Conservation (phyloP, 768 basidiomycete genomes). For the Tricholomella constricta region DNA sequence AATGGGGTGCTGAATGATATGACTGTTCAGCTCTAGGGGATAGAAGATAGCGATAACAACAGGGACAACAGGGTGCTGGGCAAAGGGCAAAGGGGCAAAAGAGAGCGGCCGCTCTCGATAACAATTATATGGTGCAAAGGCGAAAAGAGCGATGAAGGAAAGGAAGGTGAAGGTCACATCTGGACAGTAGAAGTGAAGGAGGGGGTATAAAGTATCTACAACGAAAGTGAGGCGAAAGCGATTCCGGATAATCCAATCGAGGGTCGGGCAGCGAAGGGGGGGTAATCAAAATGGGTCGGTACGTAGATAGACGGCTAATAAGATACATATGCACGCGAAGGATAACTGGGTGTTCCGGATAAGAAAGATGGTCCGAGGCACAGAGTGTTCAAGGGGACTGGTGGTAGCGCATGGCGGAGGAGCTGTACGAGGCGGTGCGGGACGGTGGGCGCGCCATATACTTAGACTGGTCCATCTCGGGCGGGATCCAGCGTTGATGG, state of each 20-base stretch:
- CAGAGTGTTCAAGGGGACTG: conserved; percentile 20
- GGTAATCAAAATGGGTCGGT: conserved; percentile 1
- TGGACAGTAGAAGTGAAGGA: conserved; percentile 13
- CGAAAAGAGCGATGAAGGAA: conserved; percentile 30
- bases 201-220: conserved; percentile 40
- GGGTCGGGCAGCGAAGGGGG: conserved; percentile 2
- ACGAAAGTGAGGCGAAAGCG: conserved; percentile 13
- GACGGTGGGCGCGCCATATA: conserved; percentile 29
- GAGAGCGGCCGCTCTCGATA: conserved; percentile 26
- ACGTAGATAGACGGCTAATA: conserved; percentile 25
- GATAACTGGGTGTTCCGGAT: conserved; percentile 10
- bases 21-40: conserved; percentile 24
- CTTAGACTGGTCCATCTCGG: conserved; percentile 26
- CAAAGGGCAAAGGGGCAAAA: conserved; percentile 11
- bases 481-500: conserved; percentile 69
- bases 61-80: conserved; percentile 12
- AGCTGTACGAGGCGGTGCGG: conserved; percentile 25
- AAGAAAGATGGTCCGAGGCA: conserved; percentile 18
- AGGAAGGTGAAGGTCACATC: conserved; percentile 22
- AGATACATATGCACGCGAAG: conserved; percentile 32
- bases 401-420: conserved; percentile 22
- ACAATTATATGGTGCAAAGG: conserved; percentile 19
- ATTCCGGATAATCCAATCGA: conserved; percentile 21
- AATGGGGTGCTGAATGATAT: conserved; percentile 18
- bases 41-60: conserved; percentile 21